A percentile compares a stretch with the other conserved stretches of the same genome.
Conservation (phyloP, 225 moss, liverwort and hornwort genomes). For the Asterella californica region DNA sequence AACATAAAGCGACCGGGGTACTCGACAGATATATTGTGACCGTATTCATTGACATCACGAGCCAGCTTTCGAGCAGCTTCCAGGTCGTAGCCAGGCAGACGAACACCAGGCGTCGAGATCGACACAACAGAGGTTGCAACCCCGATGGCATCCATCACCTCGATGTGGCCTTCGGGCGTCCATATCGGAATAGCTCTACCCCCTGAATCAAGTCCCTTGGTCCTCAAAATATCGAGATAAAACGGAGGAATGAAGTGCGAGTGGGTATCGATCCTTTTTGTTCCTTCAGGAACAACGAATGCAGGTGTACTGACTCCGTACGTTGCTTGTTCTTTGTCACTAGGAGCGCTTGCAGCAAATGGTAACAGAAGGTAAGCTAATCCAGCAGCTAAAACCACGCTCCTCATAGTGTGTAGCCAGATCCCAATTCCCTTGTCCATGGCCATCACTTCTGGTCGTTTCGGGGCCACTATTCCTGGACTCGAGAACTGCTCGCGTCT, state of each 20-base stretch:
- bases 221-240: slow-evolving; percentile 3
- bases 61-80: slow-evolving; percentile 14
- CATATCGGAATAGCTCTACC: slow-evolving; percentile 21
- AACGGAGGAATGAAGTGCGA: slow-evolving; percentile 25
- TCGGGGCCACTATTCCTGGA: too few species aligned
- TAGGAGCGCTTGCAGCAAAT: not conserved
- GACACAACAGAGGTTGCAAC: slow-evolving; percentile 12
- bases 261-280: slow-evolving; percentile 21
- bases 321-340: slow-evolving; percentile 10
- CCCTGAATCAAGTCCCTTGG: slow-evolving; percentile 11
- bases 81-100: not conserved
- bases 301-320: not conserved
- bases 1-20: slow-evolving; percentile 21
- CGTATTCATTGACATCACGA: slow-evolving; percentile 22
- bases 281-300: not conserved
- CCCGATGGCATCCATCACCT: slow-evolving; percentile 10
- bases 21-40: slow-evolving; percentile 1
- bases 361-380: not conserved
- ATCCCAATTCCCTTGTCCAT: slow-evolving; percentile 2
- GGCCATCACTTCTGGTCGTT: too few species aligned
- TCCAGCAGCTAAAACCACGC: not conserved
- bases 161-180: slow-evolving; percentile 12
- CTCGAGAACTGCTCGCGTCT: too few species aligned
- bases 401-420: not conserved
- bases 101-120: slow-evolving; percentile 24